Percentiles rank a stretch among this genome's conserved stretches.
Conservation (phyloP, 2,329 filamentous ascomycete species). For the Didymosphaeria variabile region DNA sequence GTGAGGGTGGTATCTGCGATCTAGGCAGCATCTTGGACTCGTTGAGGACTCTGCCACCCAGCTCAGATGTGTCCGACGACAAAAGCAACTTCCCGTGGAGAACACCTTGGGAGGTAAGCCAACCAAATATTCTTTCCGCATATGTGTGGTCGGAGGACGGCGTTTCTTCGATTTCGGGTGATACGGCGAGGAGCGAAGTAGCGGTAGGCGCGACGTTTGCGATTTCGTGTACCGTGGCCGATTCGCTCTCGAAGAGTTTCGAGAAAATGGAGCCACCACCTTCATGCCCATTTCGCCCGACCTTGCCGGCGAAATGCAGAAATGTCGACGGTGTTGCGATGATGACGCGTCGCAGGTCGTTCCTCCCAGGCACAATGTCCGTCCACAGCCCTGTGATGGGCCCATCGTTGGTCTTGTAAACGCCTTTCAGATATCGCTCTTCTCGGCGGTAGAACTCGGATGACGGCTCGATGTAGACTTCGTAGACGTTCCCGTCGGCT, state of each 20-base stretch:
- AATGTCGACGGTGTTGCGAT: conserved; percentile 81
- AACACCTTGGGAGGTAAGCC: conserved; percentile 87
- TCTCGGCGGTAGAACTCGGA: conserved; percentile 95
- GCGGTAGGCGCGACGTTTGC: conserved; percentile 66
- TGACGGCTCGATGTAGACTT: conserved; percentile 92
- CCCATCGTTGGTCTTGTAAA: conserved; percentile 84
- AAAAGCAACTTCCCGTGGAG: conserved; percentile 83
- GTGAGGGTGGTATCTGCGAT: conserved; percentile 75
- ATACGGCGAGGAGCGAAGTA: conserved; percentile 75
- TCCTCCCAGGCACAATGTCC: conserved; percentile 73
- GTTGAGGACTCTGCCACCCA: conserved; percentile 78
- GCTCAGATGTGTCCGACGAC: conserved; percentile 66
- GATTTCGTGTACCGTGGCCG: conserved; percentile 78
- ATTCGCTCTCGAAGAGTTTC: conserved; percentile 86
- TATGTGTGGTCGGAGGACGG: conserved; percentile 61
- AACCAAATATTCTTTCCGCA: conserved; percentile 81
- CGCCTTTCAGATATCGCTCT: conserved; percentile 85
- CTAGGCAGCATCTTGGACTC: conserved; percentile 80
- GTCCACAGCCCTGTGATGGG: conserved; percentile 87
- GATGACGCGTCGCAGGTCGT: conserved; percentile 79
- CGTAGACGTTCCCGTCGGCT: conserved; percentile 94
- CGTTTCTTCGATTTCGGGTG: conserved; percentile 72
- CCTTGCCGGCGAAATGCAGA: conserved; percentile 81
- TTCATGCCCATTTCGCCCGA: conserved; percentile 76
- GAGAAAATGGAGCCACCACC: conserved; percentile 87